These are phyloP conservation scores for Leccinum subgranulosum DNA, from an alignment of 768 basidiomycete species.

Conservation along the genomic window DNA sequence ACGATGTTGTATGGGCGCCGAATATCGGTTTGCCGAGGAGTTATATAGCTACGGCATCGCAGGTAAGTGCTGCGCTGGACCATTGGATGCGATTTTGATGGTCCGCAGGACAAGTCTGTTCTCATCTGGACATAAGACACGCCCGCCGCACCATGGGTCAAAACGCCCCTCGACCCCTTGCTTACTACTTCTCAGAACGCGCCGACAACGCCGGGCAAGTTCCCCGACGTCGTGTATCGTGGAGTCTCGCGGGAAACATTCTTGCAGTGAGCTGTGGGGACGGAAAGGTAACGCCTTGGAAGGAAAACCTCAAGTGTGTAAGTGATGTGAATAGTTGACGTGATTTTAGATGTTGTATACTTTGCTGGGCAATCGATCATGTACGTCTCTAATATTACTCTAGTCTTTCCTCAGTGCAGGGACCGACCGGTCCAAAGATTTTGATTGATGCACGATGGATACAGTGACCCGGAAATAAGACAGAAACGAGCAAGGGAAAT, in stretches of 20 bases:
- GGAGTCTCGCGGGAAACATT: constrained; percentile 95
- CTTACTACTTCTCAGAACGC: constrained; percentile 43
- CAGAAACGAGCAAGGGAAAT: constrained; percentile 28
- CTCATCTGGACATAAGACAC: constrained; percentile 64
- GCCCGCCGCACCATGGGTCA: constrained; percentile 65
- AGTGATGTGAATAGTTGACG: constrained; percentile 85
- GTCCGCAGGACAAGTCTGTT: constrained; percentile 70
- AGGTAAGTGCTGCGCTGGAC: constrained; percentile 41
- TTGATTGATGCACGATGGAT: constrained; percentile 26
- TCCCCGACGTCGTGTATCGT: constrained; percentile 97
- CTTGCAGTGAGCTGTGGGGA: constrained; percentile 97
- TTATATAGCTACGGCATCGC: constrained; percentile 95
- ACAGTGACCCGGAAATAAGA: constrained; percentile 24
- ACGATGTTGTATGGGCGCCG: constrained; percentile 99
- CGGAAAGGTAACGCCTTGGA: constrained; percentile 97
- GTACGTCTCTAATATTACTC: too few species aligned
- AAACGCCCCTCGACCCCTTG: constrained; percentile 75
- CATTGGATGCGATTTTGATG: neutral
- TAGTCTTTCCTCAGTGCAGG: constrained; percentile 5
- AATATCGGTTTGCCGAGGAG: constrained; percentile 92
- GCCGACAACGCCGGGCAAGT: constrained; percentile 63
- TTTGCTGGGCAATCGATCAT: neutral
- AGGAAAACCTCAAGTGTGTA: constrained; percentile 95
- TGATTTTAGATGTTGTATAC: neutral
- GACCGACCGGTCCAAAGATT: constrained; percentile 16